These are phyloP conservation scores for Microdochium bolleyi DNA, from an alignment of 2,329 filamentous ascomycete species.

Conservation along the genomic window DNA sequence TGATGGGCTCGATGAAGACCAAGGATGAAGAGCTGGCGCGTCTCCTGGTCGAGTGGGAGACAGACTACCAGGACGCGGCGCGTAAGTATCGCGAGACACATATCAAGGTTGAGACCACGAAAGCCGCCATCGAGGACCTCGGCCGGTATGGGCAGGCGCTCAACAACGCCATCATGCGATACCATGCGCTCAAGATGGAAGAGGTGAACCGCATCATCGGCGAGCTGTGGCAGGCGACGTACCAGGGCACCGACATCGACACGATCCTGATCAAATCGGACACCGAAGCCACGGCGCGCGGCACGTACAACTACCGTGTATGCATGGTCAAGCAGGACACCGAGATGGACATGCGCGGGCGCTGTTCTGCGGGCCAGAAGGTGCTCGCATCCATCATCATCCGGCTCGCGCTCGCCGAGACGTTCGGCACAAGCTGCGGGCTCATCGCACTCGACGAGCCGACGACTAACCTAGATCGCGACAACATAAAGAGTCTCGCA, in stretches of 20 bases:
- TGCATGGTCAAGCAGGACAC: conserved; percentile 97
- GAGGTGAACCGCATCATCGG: conserved; percentile 93
- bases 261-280: conserved; percentile 93
- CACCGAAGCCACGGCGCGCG: conserved; percentile 66
- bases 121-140: conserved; percentile 86
- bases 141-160: conserved; percentile 74
- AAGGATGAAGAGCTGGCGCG: conserved; percentile 75
- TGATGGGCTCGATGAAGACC: conserved; percentile 72
- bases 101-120: conserved; percentile 85
- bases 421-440: conserved; percentile 92
- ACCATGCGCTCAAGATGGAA: conserved; percentile 94
- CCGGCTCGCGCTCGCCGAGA: conserved; percentile 89
- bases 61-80: conserved; percentile 78
- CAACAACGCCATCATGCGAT: conserved; percentile 96
- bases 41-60: conserved; percentile 71
- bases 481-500: conserved; percentile 89
- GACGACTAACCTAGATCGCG: conserved; percentile 89
- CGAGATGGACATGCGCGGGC: conserved; percentile 99
- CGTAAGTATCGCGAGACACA: conserved; percentile 77
- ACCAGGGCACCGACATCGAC: conserved; percentile 95
- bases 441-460: conserved; percentile 96
- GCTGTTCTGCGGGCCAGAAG: conserved; percentile 94
- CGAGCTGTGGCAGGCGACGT: conserved; percentile 95
- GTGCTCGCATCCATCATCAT: conserved; percentile 97
- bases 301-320: conserved; percentile 93